Base-by-base conservation (phyloP, 352 stramenopile species). In the Globisporangium iwayamae region DNA sequence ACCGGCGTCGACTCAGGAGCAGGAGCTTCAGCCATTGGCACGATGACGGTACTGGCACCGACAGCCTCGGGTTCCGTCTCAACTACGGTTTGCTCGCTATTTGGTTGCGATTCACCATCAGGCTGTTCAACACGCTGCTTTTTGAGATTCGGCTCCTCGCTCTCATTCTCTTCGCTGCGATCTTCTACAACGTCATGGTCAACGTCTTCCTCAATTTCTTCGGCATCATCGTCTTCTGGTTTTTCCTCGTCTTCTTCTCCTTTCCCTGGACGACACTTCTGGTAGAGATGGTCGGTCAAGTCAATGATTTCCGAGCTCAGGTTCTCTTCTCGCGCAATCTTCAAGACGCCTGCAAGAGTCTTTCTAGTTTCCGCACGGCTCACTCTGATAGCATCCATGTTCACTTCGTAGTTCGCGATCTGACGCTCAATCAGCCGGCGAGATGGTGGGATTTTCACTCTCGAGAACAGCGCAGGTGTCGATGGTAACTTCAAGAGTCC, bases 371-470 rank as follows among this genome's bases (percentile, higher is more conserved):
- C 64, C 20, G 68, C 69, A 11, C 81, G 81, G 36, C 81, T 79
- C 47, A 67, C 60, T n/a, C 72, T 70, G 67, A 90, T 87, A 0
- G 65, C 56, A 34, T 71, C 66, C 41, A 87, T 28, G 20, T 90
- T 90, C 30, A 79, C 30, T n/a, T 77, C 69, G 62, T 86, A 90
- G 51, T 90, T 90, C 0, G 75, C 72, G 50, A 90, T 77, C 57
- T 90, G 81, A n/a, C 81, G 81, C 58, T 89, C 79, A 50, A 90
- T 86, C 9, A 90, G 70, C 10, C 81, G 81, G 2, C 79, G 74
- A 11, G 81, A 89, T 30, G 77, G 81, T 51, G 81, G 81, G 39
- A 89, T 87, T 53, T 87, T 81, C 2, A 89, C 71, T 36, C 75
- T 75, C 0, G 75, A 70, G 60, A 89, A 86, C 14, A 87, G 64